phyloP scores from a whole-genome alignment of 2,329 filamentous ascomycete species.

The Fusarium pilosicola region DNA sequence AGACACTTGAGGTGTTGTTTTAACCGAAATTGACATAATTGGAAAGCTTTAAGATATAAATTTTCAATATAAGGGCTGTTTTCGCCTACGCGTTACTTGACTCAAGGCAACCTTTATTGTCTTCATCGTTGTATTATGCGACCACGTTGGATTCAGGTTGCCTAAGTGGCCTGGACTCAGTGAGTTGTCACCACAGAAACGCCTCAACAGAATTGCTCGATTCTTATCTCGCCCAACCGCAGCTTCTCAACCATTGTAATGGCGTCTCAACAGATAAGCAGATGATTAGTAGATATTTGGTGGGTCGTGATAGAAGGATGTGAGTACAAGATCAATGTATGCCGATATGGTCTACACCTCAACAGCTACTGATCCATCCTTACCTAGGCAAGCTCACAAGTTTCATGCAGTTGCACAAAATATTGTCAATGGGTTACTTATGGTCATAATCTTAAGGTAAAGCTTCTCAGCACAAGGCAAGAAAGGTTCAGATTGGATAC shows the following conservation, averaged over 20 bases:
- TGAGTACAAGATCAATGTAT: background rate
- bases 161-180: background rate
- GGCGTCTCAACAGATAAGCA: constrained; percentile 1
- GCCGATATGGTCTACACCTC: background rate
- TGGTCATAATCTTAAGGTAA: background rate
- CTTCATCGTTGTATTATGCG: background rate
- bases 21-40: background rate
- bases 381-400: background rate
- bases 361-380: background rate
- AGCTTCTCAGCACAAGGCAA: no score
- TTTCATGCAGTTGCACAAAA: background rate
- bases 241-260: constrained; percentile 1
- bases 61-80: background rate
- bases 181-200: background rate
- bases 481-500: background rate
- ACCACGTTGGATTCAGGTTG: background rate
- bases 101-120: background rate
- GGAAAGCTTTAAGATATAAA: background rate
- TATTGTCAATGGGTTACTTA: background rate
- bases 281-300: background rate
- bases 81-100: background rate
- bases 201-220: constrained; percentile 14
- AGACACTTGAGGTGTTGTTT: background rate
- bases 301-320: background rate
- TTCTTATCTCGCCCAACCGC: background rate